phyloP scores from a whole-genome alignment of 2,329 filamentous ascomycete species.

The Anisogramma anomala region DNA sequence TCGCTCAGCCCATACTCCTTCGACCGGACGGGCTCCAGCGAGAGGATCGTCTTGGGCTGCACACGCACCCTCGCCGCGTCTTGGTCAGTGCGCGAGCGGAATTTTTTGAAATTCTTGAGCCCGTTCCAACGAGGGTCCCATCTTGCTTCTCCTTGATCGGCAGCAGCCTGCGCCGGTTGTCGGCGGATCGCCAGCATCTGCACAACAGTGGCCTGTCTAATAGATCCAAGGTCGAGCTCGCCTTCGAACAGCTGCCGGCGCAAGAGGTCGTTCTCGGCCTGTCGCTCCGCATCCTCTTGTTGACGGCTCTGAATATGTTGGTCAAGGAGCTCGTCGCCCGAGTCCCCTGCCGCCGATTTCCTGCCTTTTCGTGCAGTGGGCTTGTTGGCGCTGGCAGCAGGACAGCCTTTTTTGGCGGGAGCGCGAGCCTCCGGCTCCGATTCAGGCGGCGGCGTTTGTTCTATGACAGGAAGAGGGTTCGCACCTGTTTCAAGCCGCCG shows the following conservation, averaged over 20 bases:
- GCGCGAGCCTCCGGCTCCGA: constrained; percentile 15
- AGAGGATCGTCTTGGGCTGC: constrained; percentile 48
- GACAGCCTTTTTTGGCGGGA: constrained; percentile 17
- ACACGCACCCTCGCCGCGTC: constrained; percentile 6
- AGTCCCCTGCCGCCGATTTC: background rate
- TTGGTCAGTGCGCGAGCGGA: constrained; percentile 47
- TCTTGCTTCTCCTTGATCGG: constrained; percentile 44
- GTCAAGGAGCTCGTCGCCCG: constrained; percentile 52
- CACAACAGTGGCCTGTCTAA: constrained; percentile 63
- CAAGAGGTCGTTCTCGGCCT: constrained; percentile 41
- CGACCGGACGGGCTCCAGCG: constrained; percentile 57
- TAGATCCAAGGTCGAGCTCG: constrained; percentile 57
- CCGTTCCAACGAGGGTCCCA: constrained; percentile 93
- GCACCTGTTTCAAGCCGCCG: constrained; percentile 53
- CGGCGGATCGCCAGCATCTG: constrained; percentile 60
- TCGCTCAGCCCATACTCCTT: constrained; percentile 66
- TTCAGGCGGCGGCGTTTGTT: constrained; percentile 17
- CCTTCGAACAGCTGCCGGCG: constrained; percentile 42
- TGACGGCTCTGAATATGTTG: constrained; percentile 48
- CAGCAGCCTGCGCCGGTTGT: constrained; percentile 22
- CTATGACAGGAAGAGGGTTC: constrained; percentile 29
- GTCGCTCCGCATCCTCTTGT: constrained; percentile 53
- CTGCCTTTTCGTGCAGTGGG: constrained; percentile 30
- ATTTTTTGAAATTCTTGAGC: constrained; percentile 90
- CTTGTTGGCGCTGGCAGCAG: constrained; percentile 35